These are phyloP conservation scores for Termitomyces sp. DNA, from an alignment of 768 basidiomycete species.

Conservation along the genomic window DNA sequence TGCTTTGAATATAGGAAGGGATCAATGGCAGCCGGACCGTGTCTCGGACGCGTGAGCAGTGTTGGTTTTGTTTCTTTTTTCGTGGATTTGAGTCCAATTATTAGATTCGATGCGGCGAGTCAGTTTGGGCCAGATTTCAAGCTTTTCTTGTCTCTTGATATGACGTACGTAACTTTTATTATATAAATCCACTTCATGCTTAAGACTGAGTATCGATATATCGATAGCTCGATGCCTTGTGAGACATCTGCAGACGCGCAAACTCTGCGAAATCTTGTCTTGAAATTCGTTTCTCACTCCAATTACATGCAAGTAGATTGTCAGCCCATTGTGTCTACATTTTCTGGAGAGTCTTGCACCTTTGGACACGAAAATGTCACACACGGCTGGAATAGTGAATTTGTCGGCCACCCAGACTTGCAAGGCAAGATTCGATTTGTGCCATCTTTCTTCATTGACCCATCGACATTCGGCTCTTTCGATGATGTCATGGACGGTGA, in stretches of 20 bases:
- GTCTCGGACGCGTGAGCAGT: slow-evolving; percentile 56
- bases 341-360: slow-evolving; percentile 62
- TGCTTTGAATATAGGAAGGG: slow-evolving; percentile 64
- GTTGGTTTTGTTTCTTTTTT: not conserved
- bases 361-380: slow-evolving; percentile 52
- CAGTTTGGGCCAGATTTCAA: slow-evolving; percentile 55
- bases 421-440: slow-evolving; percentile 54
- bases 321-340: slow-evolving; percentile 61
- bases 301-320: slow-evolving; percentile 47
- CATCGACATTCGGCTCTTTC: slow-evolving; percentile 41
- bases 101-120: slow-evolving; percentile 51
- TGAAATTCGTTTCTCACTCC: slow-evolving; percentile 46
- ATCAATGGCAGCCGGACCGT: slow-evolving; percentile 56
- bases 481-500: slow-evolving; percentile 47
- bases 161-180: slow-evolving; percentile 44
- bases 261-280: slow-evolving; percentile 47
- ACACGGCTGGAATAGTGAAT: slow-evolving; percentile 56
- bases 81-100: not conserved
- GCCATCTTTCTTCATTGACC: slow-evolving; percentile 64
- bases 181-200: not conserved
- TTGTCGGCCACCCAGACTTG: slow-evolving; percentile 38
- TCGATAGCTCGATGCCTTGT: slow-evolving; percentile 49
- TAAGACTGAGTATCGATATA: slow-evolving; percentile 15
- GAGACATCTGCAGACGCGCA: slow-evolving; percentile 39
- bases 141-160: slow-evolving; percentile 75